Conservation (phyloP, 192 early-diverging fungal species). For the Rhizoclosmatium globosum region DNA sequence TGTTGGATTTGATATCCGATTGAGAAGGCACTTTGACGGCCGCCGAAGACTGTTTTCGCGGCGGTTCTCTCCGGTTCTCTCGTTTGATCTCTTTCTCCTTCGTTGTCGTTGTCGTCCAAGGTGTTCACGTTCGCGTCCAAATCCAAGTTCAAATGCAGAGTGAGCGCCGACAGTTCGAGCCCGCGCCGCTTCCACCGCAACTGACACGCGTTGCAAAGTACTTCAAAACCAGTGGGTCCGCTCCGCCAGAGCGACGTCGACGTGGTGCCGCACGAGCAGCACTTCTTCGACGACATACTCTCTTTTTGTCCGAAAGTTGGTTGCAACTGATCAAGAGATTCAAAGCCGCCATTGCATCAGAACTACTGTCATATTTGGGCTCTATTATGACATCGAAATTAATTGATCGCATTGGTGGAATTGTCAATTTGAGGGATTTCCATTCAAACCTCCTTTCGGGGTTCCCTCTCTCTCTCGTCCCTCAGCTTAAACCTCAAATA, state of each 20-base stretch:
- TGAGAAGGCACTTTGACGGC: too few relatives aligned
- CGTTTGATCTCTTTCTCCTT: not conserved
- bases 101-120: not conserved
- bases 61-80: not conserved
- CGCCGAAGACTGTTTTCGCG: not conserved
- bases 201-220: constrained; percentile 21
- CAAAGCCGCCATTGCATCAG: too few relatives aligned
- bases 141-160: not conserved
- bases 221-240: not conserved
- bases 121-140: not conserved
- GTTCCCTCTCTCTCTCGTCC: too few relatives aligned
- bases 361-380: too few relatives aligned
- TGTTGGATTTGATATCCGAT: not conserved
- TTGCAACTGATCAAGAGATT: too few relatives aligned
- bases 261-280: not conserved
- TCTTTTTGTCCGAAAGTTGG: not conserved
- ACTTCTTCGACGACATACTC: not conserved
- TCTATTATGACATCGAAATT: too few relatives aligned
- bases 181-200: constrained; percentile 24
- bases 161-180: not conserved
- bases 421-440: too few relatives aligned
- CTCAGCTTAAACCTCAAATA: too few relatives aligned
- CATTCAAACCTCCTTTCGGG: too few relatives aligned
- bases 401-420: too few relatives aligned
- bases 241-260: not conserved